Conservation (phyloP, 2,329 filamentous ascomycete species). For the Phaeosphaeriaceae sp. region DNA sequence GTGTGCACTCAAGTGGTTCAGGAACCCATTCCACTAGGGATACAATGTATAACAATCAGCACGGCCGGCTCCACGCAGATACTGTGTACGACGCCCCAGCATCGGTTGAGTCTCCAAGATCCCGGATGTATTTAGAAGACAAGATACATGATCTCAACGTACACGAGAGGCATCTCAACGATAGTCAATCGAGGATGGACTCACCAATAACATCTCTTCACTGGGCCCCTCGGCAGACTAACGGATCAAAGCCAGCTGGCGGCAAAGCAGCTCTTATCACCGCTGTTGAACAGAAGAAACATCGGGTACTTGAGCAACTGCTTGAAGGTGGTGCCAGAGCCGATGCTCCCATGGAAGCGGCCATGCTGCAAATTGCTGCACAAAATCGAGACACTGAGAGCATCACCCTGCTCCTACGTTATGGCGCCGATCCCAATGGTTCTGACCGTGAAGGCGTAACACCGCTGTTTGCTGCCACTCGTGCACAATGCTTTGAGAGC, state of each 20-base stretch:
- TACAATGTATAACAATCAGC: constrained; percentile 30
- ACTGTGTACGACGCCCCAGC: constrained; percentile 30
- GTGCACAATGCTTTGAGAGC: constrained; percentile 48
- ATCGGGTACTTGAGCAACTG: constrained; percentile 58
- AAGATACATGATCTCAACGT: constrained; percentile 32
- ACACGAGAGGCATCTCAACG: constrained; percentile 31
- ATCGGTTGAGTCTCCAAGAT: constrained; percentile 28
- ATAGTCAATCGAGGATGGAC: constrained; percentile 26
- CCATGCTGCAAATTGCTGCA: constrained; percentile 38
- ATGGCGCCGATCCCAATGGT: constrained; percentile 40
- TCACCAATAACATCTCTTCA: constrained; percentile 18
- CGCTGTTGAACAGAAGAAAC: constrained; percentile 67
- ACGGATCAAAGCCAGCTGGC: constrained; percentile 35
- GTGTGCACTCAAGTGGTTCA: constrained; percentile 31
- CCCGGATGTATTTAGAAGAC: constrained; percentile 31
- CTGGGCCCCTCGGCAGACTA: constrained; percentile 29
- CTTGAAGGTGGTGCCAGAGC: constrained; percentile 41
- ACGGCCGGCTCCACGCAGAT: constrained; percentile 28
- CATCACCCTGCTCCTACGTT: constrained; percentile 33
- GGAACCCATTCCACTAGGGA: constrained; percentile 31
- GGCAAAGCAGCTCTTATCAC: constrained; percentile 54
- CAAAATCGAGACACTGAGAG: constrained; percentile 41
- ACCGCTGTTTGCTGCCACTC: constrained; percentile 37
- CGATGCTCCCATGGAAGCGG: constrained; percentile 37
- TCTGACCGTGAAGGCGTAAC: constrained; percentile 38